A percentile compares a stretch with the other conserved stretches of the same genome.
Evolutionary conservation across 345 rosid genomes (phyloP).

Genomic region (Eucalyptus sp.): DNA sequence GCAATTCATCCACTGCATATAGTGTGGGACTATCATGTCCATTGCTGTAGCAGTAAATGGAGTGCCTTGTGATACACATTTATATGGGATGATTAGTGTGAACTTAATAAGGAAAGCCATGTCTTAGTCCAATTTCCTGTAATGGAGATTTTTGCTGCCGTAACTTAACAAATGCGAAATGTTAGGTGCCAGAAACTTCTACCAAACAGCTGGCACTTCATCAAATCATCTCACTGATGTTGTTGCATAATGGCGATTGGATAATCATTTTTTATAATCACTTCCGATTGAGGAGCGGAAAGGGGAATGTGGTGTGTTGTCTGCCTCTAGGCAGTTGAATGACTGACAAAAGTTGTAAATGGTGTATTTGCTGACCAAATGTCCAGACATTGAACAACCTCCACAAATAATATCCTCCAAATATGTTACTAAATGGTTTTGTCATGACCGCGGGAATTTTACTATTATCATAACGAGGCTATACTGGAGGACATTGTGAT

Average conservation of each 20-base stretch:
- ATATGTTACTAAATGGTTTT: neutral
- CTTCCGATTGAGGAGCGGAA: neutral
- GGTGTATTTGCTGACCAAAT: neutral
- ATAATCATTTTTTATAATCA: neutral
- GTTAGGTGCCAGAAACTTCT: neutral
- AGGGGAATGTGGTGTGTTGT: neutral
- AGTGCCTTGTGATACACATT: neutral
- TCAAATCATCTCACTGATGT: neutral
- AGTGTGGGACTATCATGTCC: neutral
- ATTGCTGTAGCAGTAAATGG: neutral
- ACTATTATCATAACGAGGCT: neutral
- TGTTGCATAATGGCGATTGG: neutral
- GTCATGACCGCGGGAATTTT: neutral
- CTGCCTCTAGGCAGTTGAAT: neutral
- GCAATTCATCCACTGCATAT: neutral
- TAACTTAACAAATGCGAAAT: neutral
- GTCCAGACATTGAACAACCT: neutral
- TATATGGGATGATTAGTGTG: neutral
- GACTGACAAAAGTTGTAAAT: neutral
- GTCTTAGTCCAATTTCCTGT: neutral
- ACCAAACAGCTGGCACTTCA: neutral
- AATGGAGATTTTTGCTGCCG: neutral
- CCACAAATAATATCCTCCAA: neutral
- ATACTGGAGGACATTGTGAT: neutral
- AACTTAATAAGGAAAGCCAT: neutral